A percentile compares a stretch with the other conserved stretches of the same genome.
phyloP scores from a whole-genome alignment of 257 asterid species.

The Nicotiana tomentosiformis region DNA sequence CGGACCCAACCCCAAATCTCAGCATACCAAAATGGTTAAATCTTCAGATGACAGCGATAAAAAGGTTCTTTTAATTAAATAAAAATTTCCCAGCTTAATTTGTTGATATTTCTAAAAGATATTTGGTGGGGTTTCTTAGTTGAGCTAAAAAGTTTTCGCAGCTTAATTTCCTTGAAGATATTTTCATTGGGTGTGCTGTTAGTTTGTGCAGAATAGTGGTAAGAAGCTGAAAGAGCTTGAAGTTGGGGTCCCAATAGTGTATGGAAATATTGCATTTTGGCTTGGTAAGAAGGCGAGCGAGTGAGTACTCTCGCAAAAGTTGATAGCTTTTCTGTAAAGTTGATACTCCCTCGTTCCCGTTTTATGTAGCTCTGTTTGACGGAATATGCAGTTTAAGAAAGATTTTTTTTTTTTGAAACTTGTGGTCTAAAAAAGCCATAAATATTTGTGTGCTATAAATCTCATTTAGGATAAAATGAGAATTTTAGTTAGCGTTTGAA shows the following conservation, averaged over 20 bases:
- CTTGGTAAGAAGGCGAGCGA: constrained; percentile 99
- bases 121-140: not conserved
- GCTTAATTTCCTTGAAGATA: not conserved
- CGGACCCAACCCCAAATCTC: constrained; percentile 47
- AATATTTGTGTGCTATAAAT: no score
- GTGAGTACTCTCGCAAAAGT: constrained; percentile 37
- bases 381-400: no score
- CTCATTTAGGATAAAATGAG: no score
- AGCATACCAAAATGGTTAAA: constrained; percentile 44
- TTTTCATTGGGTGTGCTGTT: not conserved
- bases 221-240: constrained; percentile 75
- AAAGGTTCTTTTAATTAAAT: constrained; percentile 24
- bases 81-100: not conserved
- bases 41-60: constrained; percentile 64
- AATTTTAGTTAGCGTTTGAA: no score
- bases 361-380: no score
- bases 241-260: constrained; percentile 55
- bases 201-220: constrained; percentile 29
- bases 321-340: not conserved
- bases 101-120: not conserved
- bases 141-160: not conserved
- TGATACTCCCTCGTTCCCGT: no score
- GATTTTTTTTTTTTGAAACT: no score
- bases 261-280: constrained; percentile 94
- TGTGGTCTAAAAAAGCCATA: no score